Conservation (phyloP, 2,329 filamentous ascomycete species). For the Aspergillus fructus region DNA sequence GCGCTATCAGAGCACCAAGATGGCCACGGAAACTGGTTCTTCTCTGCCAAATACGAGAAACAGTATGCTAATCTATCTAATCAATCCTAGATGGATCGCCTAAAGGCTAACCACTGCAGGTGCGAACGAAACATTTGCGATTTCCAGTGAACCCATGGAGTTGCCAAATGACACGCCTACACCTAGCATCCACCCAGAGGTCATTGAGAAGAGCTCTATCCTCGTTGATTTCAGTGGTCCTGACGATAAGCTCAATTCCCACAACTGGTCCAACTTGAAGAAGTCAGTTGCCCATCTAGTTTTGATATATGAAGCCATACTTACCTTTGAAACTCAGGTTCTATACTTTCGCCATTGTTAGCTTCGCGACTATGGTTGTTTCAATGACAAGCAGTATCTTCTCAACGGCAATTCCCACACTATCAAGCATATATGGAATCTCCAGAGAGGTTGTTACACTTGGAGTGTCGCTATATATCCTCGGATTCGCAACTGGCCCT, state of each 20-base stretch:
- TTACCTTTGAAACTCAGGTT: conserved; percentile 7
- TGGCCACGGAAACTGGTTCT: neutral
- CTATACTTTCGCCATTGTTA: conserved; percentile 12
- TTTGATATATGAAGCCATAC: neutral
- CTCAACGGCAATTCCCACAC: conserved; percentile 13
- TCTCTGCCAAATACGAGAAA: neutral
- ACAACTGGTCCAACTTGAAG: conserved; percentile 10
- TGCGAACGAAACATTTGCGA: neutral
- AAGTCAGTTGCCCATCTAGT: conserved; percentile 1
- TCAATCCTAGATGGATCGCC: neutral
- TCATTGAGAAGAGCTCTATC: neutral
- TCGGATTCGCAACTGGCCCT: conserved; percentile 27
- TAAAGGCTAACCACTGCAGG: neutral
- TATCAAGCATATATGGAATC: conserved; percentile 14
- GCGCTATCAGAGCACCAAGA: too few species aligned
- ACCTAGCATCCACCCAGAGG: neutral
- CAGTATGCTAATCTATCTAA: neutral
- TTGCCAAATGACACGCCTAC: neutral
- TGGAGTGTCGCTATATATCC: conserved; percentile 17
- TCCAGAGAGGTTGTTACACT: conserved; percentile 17
- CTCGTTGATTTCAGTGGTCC: conserved; percentile 2
- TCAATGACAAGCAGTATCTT: conserved; percentile 24
- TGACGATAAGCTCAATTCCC: neutral
- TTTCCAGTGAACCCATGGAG: neutral
- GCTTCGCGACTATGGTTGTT: conserved; percentile 22